Conservation (phyloP, 2,329 filamentous ascomycete genomes). For the Gaeumannomyces tritici region DNA sequence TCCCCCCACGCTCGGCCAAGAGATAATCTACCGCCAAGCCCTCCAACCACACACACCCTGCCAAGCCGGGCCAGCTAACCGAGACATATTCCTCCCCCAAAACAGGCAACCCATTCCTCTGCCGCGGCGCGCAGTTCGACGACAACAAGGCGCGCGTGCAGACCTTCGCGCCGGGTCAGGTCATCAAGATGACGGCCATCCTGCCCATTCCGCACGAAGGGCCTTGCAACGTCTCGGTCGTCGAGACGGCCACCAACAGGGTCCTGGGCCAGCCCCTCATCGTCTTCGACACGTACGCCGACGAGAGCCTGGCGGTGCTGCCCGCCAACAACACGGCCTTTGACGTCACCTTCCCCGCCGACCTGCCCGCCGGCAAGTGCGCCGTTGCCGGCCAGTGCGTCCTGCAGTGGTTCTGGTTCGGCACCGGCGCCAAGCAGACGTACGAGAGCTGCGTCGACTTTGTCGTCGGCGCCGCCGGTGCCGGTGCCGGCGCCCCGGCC, state of each 20-base stretch:
- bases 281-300: constrained; percentile 45
- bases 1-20: neutral
- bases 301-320: constrained; percentile 25
- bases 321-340: constrained; percentile 34
- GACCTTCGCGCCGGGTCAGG: constrained; percentile 30
- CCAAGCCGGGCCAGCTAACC: neutral
- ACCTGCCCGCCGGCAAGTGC: constrained; percentile 18
- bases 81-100: constrained; percentile 6
- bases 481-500: neutral
- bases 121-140: constrained; percentile 34
- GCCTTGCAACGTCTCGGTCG: constrained; percentile 45
- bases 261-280: constrained; percentile 43
- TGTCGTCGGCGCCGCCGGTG: constrained; percentile 8
- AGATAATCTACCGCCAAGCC: neutral
- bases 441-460: constrained; percentile 30
- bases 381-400: constrained; percentile 22
- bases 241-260: constrained; percentile 40
- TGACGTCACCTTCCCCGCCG: constrained; percentile 25
- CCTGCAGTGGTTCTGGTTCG: constrained; percentile 36
- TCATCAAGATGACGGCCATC: constrained; percentile 27
- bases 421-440: constrained; percentile 24
- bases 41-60: too few relatives aligned
- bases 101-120: constrained; percentile 32
- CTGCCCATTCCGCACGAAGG: constrained; percentile 36
- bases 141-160: constrained; percentile 34